These are phyloP conservation scores for Exutisphaerella laricina DNA, from an alignment of 2,329 filamentous ascomycete genomes.

Conservation along the genomic window DNA sequence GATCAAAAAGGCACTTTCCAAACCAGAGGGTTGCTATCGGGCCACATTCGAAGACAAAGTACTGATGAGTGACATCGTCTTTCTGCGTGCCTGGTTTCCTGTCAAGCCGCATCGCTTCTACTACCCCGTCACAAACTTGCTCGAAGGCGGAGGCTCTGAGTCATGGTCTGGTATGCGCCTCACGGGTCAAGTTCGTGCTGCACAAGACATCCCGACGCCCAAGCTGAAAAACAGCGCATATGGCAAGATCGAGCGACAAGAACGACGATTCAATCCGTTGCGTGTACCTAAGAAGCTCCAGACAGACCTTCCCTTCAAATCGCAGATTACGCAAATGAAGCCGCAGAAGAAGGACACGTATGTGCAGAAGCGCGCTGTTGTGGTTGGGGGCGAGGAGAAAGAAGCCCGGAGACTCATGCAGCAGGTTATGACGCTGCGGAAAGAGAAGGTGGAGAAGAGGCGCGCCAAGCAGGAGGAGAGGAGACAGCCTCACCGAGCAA, in stretches of 20 bases:
- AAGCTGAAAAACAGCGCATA: slow-evolving; percentile 81
- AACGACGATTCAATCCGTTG: slow-evolving; percentile 54
- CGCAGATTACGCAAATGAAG: slow-evolving; percentile 77
- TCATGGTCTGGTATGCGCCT: slow-evolving; percentile 88
- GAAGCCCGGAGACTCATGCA: slow-evolving; percentile 83
- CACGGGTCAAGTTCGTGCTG: slow-evolving; percentile 82
- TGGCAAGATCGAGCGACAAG: slow-evolving; percentile 53
- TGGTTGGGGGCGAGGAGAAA: slow-evolving; percentile 75
- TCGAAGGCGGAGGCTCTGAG: slow-evolving; percentile 50
- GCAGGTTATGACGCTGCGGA: slow-evolving; percentile 83
- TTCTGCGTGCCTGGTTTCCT: slow-evolving; percentile 93
- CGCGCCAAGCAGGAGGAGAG: slow-evolving; percentile 82
- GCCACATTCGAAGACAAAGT: slow-evolving; percentile 99
- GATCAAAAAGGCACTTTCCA: slow-evolving; percentile 90
- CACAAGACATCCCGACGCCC: slow-evolving; percentile 68
- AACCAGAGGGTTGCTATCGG: slow-evolving; percentile 91
- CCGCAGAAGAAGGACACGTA: slow-evolving; percentile 79
- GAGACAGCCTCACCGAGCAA: slow-evolving; percentile 71
- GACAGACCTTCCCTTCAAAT: slow-evolving; percentile 83
- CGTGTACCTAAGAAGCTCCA: slow-evolving; percentile 74
- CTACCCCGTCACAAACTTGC: slow-evolving; percentile 88
- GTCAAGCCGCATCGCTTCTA: slow-evolving; percentile 95
- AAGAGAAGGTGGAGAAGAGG: slow-evolving; percentile 83
- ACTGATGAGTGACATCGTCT: slow-evolving; percentile 91
- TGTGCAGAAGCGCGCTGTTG: slow-evolving; percentile 91